Conservation (phyloP, 1,284 basidiomycete species). For the Leccinum subrobustum region DNA sequence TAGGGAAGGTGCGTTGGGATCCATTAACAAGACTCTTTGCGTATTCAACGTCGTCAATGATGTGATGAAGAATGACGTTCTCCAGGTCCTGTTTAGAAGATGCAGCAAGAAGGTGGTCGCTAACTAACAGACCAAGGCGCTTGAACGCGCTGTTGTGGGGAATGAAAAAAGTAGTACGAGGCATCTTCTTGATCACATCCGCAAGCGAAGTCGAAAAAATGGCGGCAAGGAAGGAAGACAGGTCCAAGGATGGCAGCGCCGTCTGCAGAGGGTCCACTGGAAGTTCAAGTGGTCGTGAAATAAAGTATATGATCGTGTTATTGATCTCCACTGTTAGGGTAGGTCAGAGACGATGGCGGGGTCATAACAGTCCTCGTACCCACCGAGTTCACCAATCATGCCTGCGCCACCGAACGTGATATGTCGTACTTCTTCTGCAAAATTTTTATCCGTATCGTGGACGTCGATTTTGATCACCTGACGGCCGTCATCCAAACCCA, state of each 20-base stretch:
- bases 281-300: slow-evolving; percentile 80
- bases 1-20: slow-evolving; percentile 66
- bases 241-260: slow-evolving; percentile 77
- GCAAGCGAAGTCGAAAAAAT: slow-evolving; percentile 84
- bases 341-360: slow-evolving; percentile 10
- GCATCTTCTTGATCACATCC: slow-evolving; percentile 62
- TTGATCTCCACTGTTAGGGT: slow-evolving; percentile 60
- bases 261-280: slow-evolving; percentile 83
- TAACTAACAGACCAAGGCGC: slow-evolving; percentile 80
- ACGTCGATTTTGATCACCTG: slow-evolving; percentile 80
- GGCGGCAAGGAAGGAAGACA: slow-evolving; percentile 89
- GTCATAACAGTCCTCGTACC: slow-evolving; percentile 27
- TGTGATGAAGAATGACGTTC: slow-evolving; percentile 84
- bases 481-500: slow-evolving; percentile 60
- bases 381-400: slow-evolving; percentile 76
- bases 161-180: slow-evolving; percentile 82
- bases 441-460: slow-evolving; percentile 44
- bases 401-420: slow-evolving; percentile 86
- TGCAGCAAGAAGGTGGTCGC: slow-evolving; percentile 80
- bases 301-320: slow-evolving; percentile 86
- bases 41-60: slow-evolving; percentile 79
- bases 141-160: slow-evolving; percentile 90
- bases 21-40: slow-evolving; percentile 58
- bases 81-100: slow-evolving; percentile 78
- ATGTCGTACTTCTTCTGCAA: slow-evolving; percentile 44